Conservation (phyloP, 805 yeast genomes). For the Ogataea thermomethanolica region DNA sequence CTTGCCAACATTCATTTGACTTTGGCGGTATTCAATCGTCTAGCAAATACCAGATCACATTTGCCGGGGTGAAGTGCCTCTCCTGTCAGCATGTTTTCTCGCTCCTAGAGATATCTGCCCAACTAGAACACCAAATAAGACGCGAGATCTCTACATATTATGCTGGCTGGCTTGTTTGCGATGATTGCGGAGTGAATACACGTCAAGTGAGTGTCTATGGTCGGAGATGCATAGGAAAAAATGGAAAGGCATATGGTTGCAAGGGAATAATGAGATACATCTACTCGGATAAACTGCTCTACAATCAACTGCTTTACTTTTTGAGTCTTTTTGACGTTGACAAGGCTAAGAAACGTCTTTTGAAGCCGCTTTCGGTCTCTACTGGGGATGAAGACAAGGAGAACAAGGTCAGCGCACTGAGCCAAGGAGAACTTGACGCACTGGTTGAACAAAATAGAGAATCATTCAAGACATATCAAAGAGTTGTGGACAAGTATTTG, state of each 20-base stretch:
- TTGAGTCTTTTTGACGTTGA: constrained; percentile 78
- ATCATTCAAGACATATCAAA: constrained; percentile 48
- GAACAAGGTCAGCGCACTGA: constrained; percentile 25
- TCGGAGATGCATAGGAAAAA: constrained; percentile 68
- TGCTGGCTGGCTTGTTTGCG: constrained; percentile 83
- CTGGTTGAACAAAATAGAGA: constrained; percentile 76
- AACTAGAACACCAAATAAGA: constrained; percentile 71
- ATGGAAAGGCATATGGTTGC: constrained; percentile 59
- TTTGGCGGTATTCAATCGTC: constrained; percentile 77
- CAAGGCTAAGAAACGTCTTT: constrained; percentile 55
- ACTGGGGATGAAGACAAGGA: constrained; percentile 18
- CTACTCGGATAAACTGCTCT: constrained; percentile 75
- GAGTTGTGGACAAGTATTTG: constrained; percentile 69
- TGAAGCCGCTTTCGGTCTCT: constrained; percentile 50
- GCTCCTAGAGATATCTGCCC: constrained; percentile 57
- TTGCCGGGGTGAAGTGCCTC: constrained; percentile 68
- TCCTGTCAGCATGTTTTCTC: constrained; percentile 54
- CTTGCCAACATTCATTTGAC: constrained; percentile 55
- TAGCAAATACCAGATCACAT: constrained; percentile 54
- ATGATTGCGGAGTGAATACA: constrained; percentile 80
- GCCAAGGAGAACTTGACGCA: constrained; percentile 60
- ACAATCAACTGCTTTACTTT: constrained; percentile 80
- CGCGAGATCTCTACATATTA: constrained; percentile 71
- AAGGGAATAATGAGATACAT: constrained; percentile 79
- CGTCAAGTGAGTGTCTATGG: constrained; percentile 90